Conservation (phyloP, 805 yeast species). For the Metschnikowia aberdeeniae region DNA sequence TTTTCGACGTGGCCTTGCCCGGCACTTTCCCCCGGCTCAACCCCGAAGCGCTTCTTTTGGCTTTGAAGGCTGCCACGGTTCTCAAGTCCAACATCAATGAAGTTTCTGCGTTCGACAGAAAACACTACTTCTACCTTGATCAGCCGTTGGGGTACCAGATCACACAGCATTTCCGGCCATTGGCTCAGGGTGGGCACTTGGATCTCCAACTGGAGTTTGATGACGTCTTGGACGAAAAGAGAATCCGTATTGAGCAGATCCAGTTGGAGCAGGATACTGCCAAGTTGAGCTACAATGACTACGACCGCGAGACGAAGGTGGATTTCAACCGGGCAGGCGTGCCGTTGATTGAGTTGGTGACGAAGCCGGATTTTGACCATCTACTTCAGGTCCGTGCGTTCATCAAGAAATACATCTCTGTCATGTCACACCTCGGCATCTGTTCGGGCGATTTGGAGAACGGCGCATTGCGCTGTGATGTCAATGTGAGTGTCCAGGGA, state of each 20-base stretch:
- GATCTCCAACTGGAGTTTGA: conserved; percentile 50
- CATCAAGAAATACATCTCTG: conserved; percentile 71
- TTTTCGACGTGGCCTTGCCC: conserved; percentile 81
- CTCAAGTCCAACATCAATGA: conserved; percentile 55
- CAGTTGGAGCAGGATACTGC: conserved; percentile 97
- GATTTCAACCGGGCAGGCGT: conserved; percentile 84
- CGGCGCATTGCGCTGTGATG: conserved; percentile 95
- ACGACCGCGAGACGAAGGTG: conserved; percentile 42
- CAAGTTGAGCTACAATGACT: conserved; percentile 54
- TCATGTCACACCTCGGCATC: conserved; percentile 63
- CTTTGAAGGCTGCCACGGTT: conserved; percentile 70
- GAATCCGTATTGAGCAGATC: conserved; percentile 67
- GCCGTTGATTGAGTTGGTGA: conserved; percentile 87
- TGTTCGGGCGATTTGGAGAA: conserved; percentile 90
- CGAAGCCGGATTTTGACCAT: conserved; percentile 76
- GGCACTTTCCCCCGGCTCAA: conserved; percentile 88
- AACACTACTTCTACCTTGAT: conserved; percentile 94
- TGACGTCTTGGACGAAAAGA: conserved; percentile 38
- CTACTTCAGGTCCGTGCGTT: conserved; percentile 71
- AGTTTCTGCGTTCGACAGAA: conserved; percentile 76
- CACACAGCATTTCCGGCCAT: conserved; percentile 81
- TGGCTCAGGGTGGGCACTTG: conserved; percentile 65
- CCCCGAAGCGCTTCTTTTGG: conserved; percentile 65
- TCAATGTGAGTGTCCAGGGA: conserved; percentile 75
- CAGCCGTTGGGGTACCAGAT: conserved; percentile 96